Evolutionary conservation across 2,329 filamentous ascomycete species (phyloP), one percentile per base, ranked within the genome.

Genomic region (Sclerotinia borealis): DNA sequence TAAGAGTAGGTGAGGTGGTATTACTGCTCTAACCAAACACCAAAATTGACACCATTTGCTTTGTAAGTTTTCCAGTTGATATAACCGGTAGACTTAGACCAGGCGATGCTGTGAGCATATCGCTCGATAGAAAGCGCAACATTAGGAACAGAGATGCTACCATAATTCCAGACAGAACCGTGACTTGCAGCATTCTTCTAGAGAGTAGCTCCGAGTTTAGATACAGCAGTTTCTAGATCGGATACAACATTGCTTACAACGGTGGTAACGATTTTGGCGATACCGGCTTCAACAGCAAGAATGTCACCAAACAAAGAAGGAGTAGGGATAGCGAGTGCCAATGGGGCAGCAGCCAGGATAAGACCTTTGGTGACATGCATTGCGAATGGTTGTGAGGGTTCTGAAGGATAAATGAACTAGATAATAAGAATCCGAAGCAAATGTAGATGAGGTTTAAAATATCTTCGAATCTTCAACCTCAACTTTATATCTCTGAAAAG

Each of bases 21-120:
- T 58, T 45, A 31, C 41, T 58, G 54, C 9, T 45, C 55, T 43
- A 59, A 47, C n/a, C 55, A 47, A 47, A 27, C 55, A 27, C 29
- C 55, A 11, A 59, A 13, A 6, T 59, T 58, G 27, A 58, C 54
- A 34, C 39, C 39, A 9, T n/a, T 58, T 13, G 54, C 54, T 31
- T 36, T 58, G 54, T 43, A 45, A 34, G 39, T 58, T 9, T 11
- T 58, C 39, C 39, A 47, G 27, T 36, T 2, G 19, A 58, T 25
- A 13, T 58, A 47, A 15, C n/a, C 34, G 17, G 54, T 54, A 9
- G 34, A 39, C 34, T 27, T 34, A 8, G 48, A 31, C 48, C 48
- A 50, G 25, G 25, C 17, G 27, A 50, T 50, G 9, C 29, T 25
- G 25, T 50, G 48, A 10, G n/a, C 15, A 50, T 50, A 50, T 34